Percentiles rank a stretch among this genome's conserved stretches.
phyloP scores from a whole-genome alignment of 2,329 filamentous ascomycete species.

The Aspergillus uvarum region DNA sequence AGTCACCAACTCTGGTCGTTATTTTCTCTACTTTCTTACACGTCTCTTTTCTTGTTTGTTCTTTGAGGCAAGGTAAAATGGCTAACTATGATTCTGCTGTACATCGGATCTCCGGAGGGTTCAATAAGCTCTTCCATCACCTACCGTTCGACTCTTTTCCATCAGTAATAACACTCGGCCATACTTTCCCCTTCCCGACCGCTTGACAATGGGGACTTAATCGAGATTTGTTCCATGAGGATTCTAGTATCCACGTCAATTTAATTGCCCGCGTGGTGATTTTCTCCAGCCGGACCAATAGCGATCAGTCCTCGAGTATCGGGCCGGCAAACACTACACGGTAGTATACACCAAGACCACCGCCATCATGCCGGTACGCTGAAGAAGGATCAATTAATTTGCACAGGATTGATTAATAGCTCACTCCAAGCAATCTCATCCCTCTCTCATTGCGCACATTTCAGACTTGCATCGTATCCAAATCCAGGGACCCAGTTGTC shows the following conservation, averaged over 20 bases:
- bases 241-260: slow-evolving; percentile 6
- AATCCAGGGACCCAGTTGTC: slow-evolving; percentile 20
- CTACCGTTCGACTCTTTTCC: not conserved
- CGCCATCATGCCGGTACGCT: not conserved
- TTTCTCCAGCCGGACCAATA: slow-evolving; percentile 14
- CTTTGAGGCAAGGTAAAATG: no score
- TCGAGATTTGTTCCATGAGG: slow-evolving; percentile 3
- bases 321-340: not conserved
- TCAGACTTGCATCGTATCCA: slow-evolving; percentile 8
- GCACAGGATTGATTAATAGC: not conserved
- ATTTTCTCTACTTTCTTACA: not conserved
- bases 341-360: not conserved
- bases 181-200: slow-evolving; percentile 1
- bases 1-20: not conserved
- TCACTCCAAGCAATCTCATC: not conserved
- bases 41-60: not conserved
- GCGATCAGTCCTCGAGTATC: not conserved
- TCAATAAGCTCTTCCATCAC: not conserved
- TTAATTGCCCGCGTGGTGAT: slow-evolving; percentile 17
- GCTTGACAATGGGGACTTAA: slow-evolving; percentile 7
- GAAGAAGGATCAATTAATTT: not conserved
- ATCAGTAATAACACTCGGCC: not conserved
- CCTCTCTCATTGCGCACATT: not conserved
- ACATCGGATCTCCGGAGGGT: not conserved
- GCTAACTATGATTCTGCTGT: no score